A percentile compares a stretch with the other conserved stretches of the same genome.
Conservation (phyloP, 331 rosid genomes). For the Erythrophleum ivorense region DNA sequence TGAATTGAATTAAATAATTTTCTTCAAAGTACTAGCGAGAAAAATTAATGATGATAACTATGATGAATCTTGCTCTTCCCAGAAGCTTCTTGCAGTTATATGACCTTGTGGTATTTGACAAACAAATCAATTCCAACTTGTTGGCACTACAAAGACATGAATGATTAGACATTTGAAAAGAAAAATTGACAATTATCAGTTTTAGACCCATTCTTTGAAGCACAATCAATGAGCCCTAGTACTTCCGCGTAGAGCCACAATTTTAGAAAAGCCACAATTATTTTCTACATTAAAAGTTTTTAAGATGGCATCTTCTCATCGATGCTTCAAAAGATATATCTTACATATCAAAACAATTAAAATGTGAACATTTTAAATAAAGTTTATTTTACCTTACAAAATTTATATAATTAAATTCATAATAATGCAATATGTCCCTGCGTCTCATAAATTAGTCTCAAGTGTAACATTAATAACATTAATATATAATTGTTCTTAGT, state of each 20-base stretch:
- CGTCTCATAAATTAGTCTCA: too few relatives aligned
- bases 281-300: too few relatives aligned
- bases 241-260: not conserved
- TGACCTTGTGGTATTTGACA: not conserved
- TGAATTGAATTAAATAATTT: not conserved
- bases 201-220: slow-evolving; percentile 17
- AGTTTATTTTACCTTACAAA: not conserved
- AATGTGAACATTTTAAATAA: not conserved
- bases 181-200: slow-evolving; percentile 10
- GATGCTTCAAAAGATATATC: too few relatives aligned
- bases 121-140: slow-evolving; percentile 22
- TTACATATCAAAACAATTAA: not conserved
- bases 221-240: slow-evolving; percentile 16
- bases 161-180: slow-evolving; percentile 12
- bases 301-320: too few relatives aligned
- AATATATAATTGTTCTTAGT: not conserved
- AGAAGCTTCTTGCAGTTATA: slow-evolving; percentile 18
- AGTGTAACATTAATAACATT: not conserved
- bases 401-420: too few relatives aligned
- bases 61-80: not conserved
- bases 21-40: not conserved
- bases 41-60: not conserved
- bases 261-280: too few relatives aligned
- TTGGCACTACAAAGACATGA: not conserved
- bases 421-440: too few relatives aligned